Base-by-base conservation (phyloP, 2,329 filamentous ascomycete species). In the Alternaria sp. region DNA sequence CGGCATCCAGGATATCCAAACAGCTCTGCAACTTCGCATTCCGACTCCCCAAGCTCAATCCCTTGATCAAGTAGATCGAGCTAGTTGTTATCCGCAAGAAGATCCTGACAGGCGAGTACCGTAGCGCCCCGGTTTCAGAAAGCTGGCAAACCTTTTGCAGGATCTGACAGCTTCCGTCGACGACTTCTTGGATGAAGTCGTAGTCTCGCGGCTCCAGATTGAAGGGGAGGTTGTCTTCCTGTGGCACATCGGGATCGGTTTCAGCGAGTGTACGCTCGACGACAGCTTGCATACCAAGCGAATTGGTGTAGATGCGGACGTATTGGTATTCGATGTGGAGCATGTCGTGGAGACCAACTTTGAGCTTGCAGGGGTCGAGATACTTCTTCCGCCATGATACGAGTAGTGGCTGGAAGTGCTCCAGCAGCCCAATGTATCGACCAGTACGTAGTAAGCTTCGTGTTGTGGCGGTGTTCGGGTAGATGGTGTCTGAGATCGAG, bases 161-260 rank as follows among this genome's bases (percentile, higher is more conserved):
- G 26, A 86, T 86, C 56, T 85, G 79, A 47, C 84, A 83, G 61
- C 83, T 86, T 2, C 83, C 84, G 19, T 87, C 83, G 4, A 87
- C 84, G 1, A 87, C 86, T 69, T 87, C 85, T 70, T 84, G 83
- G 13, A 87, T 86, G 65, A 86, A 87, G 36, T 83, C 82, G 58
- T 86, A 86, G 67, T 88, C 86, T 51, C 81, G 80, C 2, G 82
- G 79, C 59, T 85, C 83, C 21, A 85, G 80, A 51, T 81, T 79
- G 67, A 84, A 77, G 12, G 81, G 74, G 11, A 83, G 70, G 40
- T 83, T 74, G 10, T 79, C 75, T 44, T 78, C 76, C 59, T 74
- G 83, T 43, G 74, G 73, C 1, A 73, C 74, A 12, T 79, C 75
- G 5, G 75, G 74, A 64, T 80, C 77, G 21, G 76, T 74, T 55